phyloP scores from a whole-genome alignment of 1,284 basidiomycete species.

The Schizopora paradoxa region DNA sequence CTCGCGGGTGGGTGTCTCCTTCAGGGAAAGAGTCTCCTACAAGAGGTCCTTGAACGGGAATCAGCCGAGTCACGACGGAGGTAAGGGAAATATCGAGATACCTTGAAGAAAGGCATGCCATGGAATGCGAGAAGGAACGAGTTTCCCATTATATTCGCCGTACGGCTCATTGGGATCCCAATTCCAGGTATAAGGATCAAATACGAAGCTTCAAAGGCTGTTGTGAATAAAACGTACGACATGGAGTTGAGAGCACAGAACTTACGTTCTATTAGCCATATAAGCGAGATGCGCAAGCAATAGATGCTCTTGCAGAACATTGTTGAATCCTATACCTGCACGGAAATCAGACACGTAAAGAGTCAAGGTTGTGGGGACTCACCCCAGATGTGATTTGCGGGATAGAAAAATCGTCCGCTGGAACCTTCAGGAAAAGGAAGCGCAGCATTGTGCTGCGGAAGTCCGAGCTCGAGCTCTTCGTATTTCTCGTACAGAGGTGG shows the following conservation, averaged over 20 bases:
- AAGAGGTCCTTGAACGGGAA: constrained; percentile 12
- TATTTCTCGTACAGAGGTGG: background rate
- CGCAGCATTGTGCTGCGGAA: background rate
- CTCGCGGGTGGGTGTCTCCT: constrained; percentile 11
- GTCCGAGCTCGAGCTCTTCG: background rate
- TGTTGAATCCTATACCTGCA: constrained; percentile 11
- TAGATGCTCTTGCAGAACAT: constrained; percentile 7
- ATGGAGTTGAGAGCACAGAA: background rate
- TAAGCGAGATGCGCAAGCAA: constrained; percentile 17
- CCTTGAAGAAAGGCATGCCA: constrained; percentile 15
- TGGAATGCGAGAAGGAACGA: constrained; percentile 18
- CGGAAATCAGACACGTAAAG: background rate
- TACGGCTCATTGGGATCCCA: constrained; percentile 3
- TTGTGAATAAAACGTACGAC: background rate
- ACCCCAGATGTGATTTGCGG: background rate
- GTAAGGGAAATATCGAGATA: background rate
- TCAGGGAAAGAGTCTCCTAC: constrained; percentile 13
- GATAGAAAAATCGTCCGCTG: background rate
- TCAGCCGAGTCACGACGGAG: too few species aligned
- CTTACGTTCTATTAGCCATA: constrained; percentile 18
- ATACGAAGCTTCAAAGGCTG: constrained; percentile 8
- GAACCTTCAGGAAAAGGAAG: background rate
- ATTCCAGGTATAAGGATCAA: constrained; percentile 16
- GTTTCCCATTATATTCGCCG: constrained; percentile 12
- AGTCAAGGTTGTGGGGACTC: constrained; percentile 1